These are phyloP conservation scores for Scleroderma citrinum DNA, from an alignment of 768 basidiomycete species.

Conservation along the genomic window DNA sequence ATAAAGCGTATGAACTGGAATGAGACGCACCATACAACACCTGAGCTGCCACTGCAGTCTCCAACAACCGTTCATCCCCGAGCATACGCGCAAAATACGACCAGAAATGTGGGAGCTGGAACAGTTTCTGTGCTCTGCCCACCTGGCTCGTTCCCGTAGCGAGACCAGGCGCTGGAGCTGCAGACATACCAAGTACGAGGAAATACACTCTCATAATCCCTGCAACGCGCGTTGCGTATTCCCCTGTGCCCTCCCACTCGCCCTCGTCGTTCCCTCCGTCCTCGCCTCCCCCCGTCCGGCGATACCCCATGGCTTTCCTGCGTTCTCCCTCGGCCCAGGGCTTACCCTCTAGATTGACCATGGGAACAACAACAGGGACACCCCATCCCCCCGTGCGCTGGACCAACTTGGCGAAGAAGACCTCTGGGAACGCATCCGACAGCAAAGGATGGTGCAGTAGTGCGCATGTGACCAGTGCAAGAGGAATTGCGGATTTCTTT, in stretches of 20 bases:
- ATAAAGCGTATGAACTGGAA: slow-evolving; percentile 1
- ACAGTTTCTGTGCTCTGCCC: slow-evolving; percentile 29
- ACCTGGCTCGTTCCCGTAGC: background rate
- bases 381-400: slow-evolving; percentile 89
- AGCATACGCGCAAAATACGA: slow-evolving; percentile 64
- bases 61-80: slow-evolving; percentile 44
- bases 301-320: slow-evolving; percentile 52
- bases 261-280: slow-evolving; percentile 10
- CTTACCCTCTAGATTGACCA: slow-evolving; percentile 43
- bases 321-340: slow-evolving; percentile 39
- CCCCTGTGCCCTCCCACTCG: slow-evolving; percentile 49
- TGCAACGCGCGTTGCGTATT: slow-evolving; percentile 61
- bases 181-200: slow-evolving; percentile 45
- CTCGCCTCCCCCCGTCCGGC: slow-evolving; percentile 26
- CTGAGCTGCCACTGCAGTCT: slow-evolving; percentile 56
- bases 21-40: slow-evolving; percentile 56
- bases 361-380: slow-evolving; percentile 58
- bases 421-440: slow-evolving; percentile 55
- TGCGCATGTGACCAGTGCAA: slow-evolving; percentile 53
- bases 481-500: slow-evolving; percentile 75
- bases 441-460: background rate
- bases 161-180: slow-evolving; percentile 36
- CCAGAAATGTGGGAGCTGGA: slow-evolving; percentile 65
- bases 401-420: slow-evolving; percentile 81
- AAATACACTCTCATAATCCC: slow-evolving; percentile 89